A percentile compares a stretch with the other conserved stretches of the same genome.
phyloP scores from a whole-genome alignment of 495 filamentous ascomycete species.

The Penicillium cosmopolitanum region DNA sequence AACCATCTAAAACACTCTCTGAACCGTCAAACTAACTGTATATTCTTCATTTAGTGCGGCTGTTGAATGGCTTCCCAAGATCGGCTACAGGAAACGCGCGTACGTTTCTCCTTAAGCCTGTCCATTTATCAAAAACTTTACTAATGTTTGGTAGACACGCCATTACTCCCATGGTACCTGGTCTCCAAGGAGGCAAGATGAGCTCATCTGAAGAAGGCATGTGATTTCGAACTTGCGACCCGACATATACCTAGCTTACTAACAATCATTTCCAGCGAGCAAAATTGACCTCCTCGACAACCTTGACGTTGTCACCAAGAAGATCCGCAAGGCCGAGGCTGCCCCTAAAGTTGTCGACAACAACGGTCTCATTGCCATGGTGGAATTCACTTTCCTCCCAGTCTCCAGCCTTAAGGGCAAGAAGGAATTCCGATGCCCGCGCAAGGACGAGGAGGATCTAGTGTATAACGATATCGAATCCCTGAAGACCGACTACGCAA shows the following conservation, averaged over 20 bases:
- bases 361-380: conserved; percentile 82
- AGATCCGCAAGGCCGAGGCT: conserved; percentile 61
- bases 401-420: conserved; percentile 50
- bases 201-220: conserved; percentile 54
- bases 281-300: conserved; percentile 90
- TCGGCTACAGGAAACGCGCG: conserved; percentile 67
- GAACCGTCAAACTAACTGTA: too few species aligned
- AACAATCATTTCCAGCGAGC: conserved; percentile 35
- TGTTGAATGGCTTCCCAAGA: conserved; percentile 52
- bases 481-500: conserved; percentile 77
- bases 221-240: neutral
- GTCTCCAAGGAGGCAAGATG: conserved; percentile 84
- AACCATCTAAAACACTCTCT: too few species aligned
- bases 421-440: conserved; percentile 44
- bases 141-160: neutral
- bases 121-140: neutral
- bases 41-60: too few species aligned
- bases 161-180: conserved; percentile 90
- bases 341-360: conserved; percentile 75
- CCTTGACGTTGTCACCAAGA: conserved; percentile 64
- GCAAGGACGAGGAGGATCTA: conserved; percentile 62
- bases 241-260: too few species aligned
- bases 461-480: conserved; percentile 73
- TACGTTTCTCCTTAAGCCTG: conserved; percentile 36
- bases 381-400: conserved; percentile 83